Evolutionary conservation across 2,329 filamentous ascomycete species (phyloP), one percentile per base, ranked within the genome.

Genomic region (Scorias spongiosa): DNA sequence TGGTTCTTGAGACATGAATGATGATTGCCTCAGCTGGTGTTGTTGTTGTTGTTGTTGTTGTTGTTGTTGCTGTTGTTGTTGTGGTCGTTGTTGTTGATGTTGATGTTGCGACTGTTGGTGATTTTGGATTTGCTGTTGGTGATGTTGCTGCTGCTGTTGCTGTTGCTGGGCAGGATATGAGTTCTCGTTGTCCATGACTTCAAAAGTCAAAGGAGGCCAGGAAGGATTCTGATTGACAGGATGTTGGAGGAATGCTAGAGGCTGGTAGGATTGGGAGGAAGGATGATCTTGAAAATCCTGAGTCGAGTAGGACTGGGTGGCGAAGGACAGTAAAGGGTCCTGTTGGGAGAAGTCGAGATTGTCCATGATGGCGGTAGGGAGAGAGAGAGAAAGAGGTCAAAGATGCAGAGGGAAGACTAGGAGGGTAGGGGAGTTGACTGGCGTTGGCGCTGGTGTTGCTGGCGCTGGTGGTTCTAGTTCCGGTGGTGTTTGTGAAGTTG

Each of bases 311-410:
- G 55, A 56, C 63, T 40, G 52, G 29, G 58, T 51, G 50, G 61
- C 63, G 29, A 64, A 66, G 51, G 57, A 62, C 54, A 67, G 61
- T 43, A 64, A 54, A 51, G 52, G 55, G 51, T 66, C 63, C 48
- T 64, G 32, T 12, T 12, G 32, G 42, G 62, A 53, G 53, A 59
- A 62, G 54, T 64, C 60, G 52, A 60, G 55, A 56, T 65, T 59
- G 51, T 69, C 66, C 66, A 69, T 69, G 54, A 36, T 36, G 32
- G 32, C 32, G 15, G 15, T 5, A 9, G 32, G 32, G 5, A 36
- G 15, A 5, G 12, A n/a, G 29, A 10, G 29, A 10, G 29, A 32
- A 15, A 12, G 32, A 15, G 11, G 15, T 12, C 15, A 36, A 12
- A 12, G 15, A 12, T 15, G 15, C 3, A 15, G 32, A 36, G 9